Conservation (phyloP, 1,284 basidiomycete genomes). For the Ustilago nuda region DNA sequence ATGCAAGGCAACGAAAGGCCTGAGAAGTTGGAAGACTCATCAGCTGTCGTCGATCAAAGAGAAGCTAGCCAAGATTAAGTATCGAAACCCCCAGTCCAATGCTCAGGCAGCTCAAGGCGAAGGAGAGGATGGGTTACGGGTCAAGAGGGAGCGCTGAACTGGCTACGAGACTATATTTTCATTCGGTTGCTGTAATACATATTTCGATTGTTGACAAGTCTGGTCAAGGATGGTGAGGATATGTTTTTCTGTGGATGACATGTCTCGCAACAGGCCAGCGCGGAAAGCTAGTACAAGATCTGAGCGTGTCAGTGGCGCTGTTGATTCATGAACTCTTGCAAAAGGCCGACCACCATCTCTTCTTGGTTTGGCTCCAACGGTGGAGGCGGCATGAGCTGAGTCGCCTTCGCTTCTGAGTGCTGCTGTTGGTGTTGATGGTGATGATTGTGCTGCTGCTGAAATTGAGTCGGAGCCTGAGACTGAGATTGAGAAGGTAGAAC, state of each 20-base stretch:
- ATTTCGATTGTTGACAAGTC: background rate
- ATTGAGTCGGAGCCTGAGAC: no score
- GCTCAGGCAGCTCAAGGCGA: background rate
- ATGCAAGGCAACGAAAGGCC: background rate
- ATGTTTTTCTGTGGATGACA: no score
- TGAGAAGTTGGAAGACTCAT: constrained; percentile 25
- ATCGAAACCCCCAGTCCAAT: background rate
- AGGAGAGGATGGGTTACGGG: background rate
- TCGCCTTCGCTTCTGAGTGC: background rate
- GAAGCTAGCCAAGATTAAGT: constrained; percentile 18
- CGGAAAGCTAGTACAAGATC: background rate
- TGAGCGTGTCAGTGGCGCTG: background rate
- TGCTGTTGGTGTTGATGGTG: constrained; percentile 6
- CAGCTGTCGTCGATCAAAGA: constrained; percentile 22
- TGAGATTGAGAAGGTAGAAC: constrained; percentile 1
- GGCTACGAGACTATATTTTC: background rate
- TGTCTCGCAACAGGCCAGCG: no score
- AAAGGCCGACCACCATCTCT: constrained; percentile 16
- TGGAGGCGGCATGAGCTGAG: background rate
- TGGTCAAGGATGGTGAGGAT: no score
- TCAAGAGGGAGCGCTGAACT: background rate
- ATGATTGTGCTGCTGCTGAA: background rate
- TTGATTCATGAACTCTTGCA: constrained; percentile 18
- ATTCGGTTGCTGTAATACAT: constrained; percentile 1
- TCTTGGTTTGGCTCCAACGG: constrained; percentile 6